Percentiles rank a stretch among this genome's conserved stretches.
phyloP scores from a whole-genome alignment of 371 early-diverging fungal genomes.

The Syncephalastrum racemosum region DNA sequence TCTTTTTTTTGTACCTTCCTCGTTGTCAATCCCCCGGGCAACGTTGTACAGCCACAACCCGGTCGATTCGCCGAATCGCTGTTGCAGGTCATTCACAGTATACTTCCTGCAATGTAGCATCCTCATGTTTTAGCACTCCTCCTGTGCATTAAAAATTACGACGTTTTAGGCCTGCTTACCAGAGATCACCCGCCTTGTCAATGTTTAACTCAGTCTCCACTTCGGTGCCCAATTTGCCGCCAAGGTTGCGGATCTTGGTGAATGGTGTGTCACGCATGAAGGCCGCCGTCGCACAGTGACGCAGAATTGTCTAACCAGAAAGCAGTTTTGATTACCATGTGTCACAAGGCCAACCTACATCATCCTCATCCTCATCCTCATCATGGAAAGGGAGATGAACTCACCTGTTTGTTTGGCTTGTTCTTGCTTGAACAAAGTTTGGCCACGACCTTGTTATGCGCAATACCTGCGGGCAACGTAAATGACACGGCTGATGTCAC shows the following conservation, averaged over 20 bases:
- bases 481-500: background rate
- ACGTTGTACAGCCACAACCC: conserved; percentile 64
- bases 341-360: background rate
- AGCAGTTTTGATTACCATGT: background rate
- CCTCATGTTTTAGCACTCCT: background rate
- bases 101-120: conserved; percentile 23
- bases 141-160: background rate
- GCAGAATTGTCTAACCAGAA: conserved; percentile 56
- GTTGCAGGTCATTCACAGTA: conserved; percentile 33
- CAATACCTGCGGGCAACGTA: conserved; percentile 52
- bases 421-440: conserved; percentile 84
- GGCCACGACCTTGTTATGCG: conserved; percentile 81
- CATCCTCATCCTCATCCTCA: background rate
- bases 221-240: conserved; percentile 86
- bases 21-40: conserved; percentile 62
- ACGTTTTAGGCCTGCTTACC: conserved; percentile 21
- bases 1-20: conserved; percentile 36
- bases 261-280: conserved; percentile 71
- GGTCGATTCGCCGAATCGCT: conserved; percentile 38
- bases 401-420: conserved; percentile 85
- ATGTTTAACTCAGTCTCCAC: conserved; percentile 63
- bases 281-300: conserved; percentile 46
- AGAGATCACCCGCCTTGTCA: conserved; percentile 48
- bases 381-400: no score
- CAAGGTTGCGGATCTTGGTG: conserved; percentile 75